phyloP scores from a whole-genome alignment of 495 filamentous ascomycete species.

The Penicillium goetzii region DNA sequence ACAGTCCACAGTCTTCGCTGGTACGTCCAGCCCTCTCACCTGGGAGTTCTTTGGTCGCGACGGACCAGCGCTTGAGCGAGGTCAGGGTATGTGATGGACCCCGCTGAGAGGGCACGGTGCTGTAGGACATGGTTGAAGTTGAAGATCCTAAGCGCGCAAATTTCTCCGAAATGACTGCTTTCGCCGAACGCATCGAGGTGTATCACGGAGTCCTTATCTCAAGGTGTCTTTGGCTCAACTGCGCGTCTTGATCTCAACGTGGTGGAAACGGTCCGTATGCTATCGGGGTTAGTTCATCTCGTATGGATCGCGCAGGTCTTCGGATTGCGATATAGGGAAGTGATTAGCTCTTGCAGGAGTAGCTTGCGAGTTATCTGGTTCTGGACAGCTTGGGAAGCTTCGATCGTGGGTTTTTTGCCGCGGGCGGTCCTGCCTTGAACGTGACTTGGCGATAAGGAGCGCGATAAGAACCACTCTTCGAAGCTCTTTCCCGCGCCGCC shows the following conservation, averaged over 20 bases:
- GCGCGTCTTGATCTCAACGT: not conserved
- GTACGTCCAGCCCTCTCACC: conserved; percentile 35
- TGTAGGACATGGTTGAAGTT: conserved; percentile 33
- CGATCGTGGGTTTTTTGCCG: conserved; percentile 16
- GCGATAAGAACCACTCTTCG: not conserved
- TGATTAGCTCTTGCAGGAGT: not conserved
- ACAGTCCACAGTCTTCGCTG: not conserved
- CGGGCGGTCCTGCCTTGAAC: conserved; percentile 14
- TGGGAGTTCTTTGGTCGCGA: conserved; percentile 71
- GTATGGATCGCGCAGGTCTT: not conserved
- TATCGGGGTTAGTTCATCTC: conserved; percentile 19
- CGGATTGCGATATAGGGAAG: not conserved
- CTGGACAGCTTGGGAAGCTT: not conserved
- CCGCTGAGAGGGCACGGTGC: conserved; percentile 22
- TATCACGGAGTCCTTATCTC: not conserved
- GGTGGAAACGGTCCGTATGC: not conserved
- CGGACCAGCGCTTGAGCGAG: conserved; percentile 79
- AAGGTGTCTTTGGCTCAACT: not conserved
- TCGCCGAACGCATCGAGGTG: conserved; percentile 44
- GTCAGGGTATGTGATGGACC: conserved; percentile 63
- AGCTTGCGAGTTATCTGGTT: not conserved
- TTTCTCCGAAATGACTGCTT: conserved; percentile 44
- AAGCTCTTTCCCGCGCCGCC: not conserved
- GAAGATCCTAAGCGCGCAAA: conserved; percentile 24
- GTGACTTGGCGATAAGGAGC: conserved; percentile 10